A percentile compares a stretch with the other conserved stretches of the same genome.
Conservation (phyloP, 805 yeast species). For the Myxozyma neotropica region DNA sequence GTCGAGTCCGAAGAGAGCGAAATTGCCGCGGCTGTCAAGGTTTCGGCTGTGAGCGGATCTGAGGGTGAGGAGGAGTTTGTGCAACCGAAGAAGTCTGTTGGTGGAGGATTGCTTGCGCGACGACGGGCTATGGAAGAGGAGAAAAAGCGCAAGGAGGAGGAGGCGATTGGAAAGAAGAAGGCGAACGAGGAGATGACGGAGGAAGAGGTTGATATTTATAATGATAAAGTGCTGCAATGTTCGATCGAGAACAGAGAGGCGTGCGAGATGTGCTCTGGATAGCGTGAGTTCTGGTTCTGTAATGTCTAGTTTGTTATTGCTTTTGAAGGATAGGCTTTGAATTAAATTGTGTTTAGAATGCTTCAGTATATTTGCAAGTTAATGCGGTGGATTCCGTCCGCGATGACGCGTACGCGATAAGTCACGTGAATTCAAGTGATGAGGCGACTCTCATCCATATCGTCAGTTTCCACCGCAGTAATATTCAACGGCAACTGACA, state of each 20-base stretch:
- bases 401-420: neutral
- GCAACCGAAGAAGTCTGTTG: neutral
- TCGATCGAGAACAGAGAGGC: conserved; percentile 96
- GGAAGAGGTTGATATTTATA: conserved; percentile 69
- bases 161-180: conserved; percentile 7
- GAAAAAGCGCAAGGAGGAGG: conserved; percentile 13
- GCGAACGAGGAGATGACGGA: conserved; percentile 50
- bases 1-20: neutral
- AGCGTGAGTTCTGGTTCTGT: conserved; percentile 19
- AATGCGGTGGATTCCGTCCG: too few species aligned
- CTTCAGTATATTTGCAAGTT: too few species aligned
- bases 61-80: conserved; percentile 11
- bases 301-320: neutral
- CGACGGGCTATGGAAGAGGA: conserved; percentile 33
- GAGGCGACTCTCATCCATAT: too few species aligned
- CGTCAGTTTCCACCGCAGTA: too few species aligned
- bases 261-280: conserved; percentile 99
- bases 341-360: neutral
- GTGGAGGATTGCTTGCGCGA: conserved; percentile 11
- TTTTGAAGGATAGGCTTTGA: too few species aligned
- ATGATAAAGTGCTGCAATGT: conserved; percentile 93
- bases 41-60: neutral
- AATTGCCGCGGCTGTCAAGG: neutral
- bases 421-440: neutral
- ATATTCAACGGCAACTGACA: too few species aligned